phyloP scores from a whole-genome alignment of 2,329 filamentous ascomycete genomes.

The Fusarium guadeloupense region DNA sequence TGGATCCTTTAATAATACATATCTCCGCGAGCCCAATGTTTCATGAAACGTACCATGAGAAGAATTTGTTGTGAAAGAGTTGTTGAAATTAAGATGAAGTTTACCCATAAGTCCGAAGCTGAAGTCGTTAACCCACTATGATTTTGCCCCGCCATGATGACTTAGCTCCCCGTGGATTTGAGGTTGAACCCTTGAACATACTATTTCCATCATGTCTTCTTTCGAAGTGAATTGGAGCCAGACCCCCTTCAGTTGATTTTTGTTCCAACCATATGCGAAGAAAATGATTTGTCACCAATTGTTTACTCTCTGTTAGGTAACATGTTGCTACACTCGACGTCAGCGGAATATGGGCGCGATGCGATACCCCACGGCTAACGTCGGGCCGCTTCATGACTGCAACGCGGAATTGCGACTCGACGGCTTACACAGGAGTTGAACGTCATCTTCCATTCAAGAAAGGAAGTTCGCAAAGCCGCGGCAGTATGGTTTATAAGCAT shows the following conservation, averaged over 20 bases:
- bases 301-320: not conserved
- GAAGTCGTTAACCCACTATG: not conserved
- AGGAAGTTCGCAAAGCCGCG: constrained; percentile 21
- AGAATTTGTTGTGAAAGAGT: not conserved
- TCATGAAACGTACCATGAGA: too few species aligned
- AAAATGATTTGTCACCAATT: constrained; percentile 1
- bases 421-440: constrained; percentile 36
- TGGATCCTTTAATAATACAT: constrained; percentile 39
- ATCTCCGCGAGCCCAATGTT: constrained; percentile 6
- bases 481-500: constrained; percentile 38
- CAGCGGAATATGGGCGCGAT: constrained; percentile 38
- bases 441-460: constrained; percentile 35
- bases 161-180: constrained; percentile 9
- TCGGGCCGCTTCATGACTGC: constrained; percentile 40
- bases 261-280: constrained; percentile 15
- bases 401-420: constrained; percentile 38
- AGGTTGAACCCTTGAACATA: not conserved
- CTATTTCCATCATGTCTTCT: not conserved
- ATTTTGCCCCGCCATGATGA: constrained; percentile 16
- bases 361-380: constrained; percentile 38
- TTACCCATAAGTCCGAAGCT: not conserved
- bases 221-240: not conserved
- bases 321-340: constrained; percentile 1
- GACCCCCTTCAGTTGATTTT: not conserved
- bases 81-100: not conserved